These are phyloP conservation scores for Phialophora tarda DNA, from an alignment of 2,329 filamentous ascomycete genomes.

Conservation along the genomic window DNA sequence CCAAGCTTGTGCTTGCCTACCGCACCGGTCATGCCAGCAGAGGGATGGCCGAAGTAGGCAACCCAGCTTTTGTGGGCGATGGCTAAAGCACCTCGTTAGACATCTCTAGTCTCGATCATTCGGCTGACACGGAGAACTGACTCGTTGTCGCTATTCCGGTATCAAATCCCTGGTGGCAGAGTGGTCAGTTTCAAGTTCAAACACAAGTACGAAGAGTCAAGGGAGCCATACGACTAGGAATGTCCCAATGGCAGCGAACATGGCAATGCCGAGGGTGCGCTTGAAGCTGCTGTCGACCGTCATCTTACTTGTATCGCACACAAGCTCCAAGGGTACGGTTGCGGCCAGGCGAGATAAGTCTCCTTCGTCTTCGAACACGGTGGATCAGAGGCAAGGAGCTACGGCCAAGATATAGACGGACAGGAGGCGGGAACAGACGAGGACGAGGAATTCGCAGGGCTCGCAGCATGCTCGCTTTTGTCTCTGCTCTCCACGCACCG, in stretches of 20 bases:
- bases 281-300: too few relatives aligned
- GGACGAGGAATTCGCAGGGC: too few relatives aligned
- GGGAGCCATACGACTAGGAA: constrained; percentile 60
- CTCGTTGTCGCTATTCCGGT: constrained; percentile 65
- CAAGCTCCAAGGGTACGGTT: too few relatives aligned
- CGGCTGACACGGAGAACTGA: constrained; percentile 37
- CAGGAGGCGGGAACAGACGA: too few relatives aligned
- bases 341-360: too few relatives aligned
- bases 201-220: too few relatives aligned
- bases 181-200: constrained; percentile 3
- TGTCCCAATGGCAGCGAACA: constrained; percentile 65
- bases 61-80: constrained; percentile 67
- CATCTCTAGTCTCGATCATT: not conserved
- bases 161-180: constrained; percentile 59
- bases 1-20: constrained; percentile 41
- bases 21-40: constrained; percentile 61
- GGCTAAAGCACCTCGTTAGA: constrained; percentile 39
- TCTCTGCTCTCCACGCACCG: too few relatives aligned
- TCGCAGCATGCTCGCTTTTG: too few relatives aligned
- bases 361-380: too few relatives aligned
- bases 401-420: too few relatives aligned
- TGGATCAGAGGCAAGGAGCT: too few relatives aligned
- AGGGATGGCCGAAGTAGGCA: constrained; percentile 63
- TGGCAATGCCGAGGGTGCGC: constrained; percentile 4
- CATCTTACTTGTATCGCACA: too few relatives aligned